phyloP scores from a whole-genome alignment of 257 asterid species.

The Solanum bulbocastanum region DNA sequence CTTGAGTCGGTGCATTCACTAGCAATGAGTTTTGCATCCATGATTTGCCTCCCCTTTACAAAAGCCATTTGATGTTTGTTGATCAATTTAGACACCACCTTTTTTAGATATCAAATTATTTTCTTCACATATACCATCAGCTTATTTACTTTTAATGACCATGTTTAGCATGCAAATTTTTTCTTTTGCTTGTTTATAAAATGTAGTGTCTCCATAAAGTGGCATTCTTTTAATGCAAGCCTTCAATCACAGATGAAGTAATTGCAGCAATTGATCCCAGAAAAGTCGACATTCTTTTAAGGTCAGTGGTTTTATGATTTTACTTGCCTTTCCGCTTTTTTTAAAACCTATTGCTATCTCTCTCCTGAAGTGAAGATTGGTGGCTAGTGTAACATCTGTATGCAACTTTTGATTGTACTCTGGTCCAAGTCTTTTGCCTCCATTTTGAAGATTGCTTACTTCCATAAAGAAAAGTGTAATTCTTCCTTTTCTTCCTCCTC shows the following conservation, averaged over 20 bases:
- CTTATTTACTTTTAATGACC: background rate
- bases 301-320: constrained; percentile 30
- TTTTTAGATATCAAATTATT: too few relatives aligned
- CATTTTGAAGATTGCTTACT: background rate
- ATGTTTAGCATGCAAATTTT: background rate
- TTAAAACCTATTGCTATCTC: background rate
- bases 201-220: constrained; percentile 4
- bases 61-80: too few relatives aligned
- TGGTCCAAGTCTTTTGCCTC: background rate
- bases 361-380: background rate
- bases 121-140: background rate
- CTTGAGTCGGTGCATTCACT: too few relatives aligned
- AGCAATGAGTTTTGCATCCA: too few relatives aligned
- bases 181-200: background rate
- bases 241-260: constrained; percentile 53
- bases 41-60: too few relatives aligned
- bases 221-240: constrained; percentile 7
- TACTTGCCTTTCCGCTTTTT: background rate
- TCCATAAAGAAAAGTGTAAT: background rate
- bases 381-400: background rate
- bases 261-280: constrained; percentile 85
- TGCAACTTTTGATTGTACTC: background rate
- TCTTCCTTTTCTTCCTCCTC: background rate
- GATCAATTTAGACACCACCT: too few relatives aligned
- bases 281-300: constrained; percentile 82